Conservation (phyloP, 805 yeast species). For the Wickerhamomyces chambardii region DNA sequence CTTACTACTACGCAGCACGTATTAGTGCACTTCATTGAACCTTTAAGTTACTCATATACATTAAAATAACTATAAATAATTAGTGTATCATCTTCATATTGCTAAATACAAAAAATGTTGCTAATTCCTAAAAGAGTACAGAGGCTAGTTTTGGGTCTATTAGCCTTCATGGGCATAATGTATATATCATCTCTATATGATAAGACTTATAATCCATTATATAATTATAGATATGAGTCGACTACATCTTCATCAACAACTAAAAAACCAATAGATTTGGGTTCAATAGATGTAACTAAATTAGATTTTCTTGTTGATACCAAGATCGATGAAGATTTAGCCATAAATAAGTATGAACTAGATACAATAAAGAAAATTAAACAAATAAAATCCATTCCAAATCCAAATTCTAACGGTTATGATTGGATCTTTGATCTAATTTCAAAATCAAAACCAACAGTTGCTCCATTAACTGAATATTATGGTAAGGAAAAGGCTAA, state of each 20-base stretch:
- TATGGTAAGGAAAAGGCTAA: constrained; percentile 29
- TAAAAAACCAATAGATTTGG: too few relatives aligned
- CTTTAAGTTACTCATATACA: too few relatives aligned
- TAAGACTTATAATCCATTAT: not conserved
- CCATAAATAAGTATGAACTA: not conserved
- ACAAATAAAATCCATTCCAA: not conserved
- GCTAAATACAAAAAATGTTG: too few relatives aligned
- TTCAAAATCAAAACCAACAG: constrained; percentile 24
- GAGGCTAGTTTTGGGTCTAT: not conserved
- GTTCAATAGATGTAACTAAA: too few relatives aligned
- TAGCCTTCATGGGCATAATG: not conserved
- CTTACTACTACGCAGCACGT: too few relatives aligned
- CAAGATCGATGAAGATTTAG: not conserved
- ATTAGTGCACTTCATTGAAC: too few relatives aligned
- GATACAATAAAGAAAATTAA: not conserved
- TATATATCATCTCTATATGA: not conserved
- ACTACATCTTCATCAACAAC: too few relatives aligned
- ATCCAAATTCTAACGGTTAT: constrained; percentile 5
- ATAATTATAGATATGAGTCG: too few relatives aligned
- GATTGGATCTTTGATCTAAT: constrained; percentile 18
- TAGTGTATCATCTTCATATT: too few relatives aligned
- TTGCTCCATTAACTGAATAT: constrained; percentile 34
- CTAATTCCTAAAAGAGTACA: not conserved
- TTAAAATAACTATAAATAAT: too few relatives aligned
- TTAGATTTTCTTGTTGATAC: not conserved